These are phyloP conservation scores for Tricholomella constricta DNA, from an alignment of 768 basidiomycete genomes.

Conservation along the genomic window DNA sequence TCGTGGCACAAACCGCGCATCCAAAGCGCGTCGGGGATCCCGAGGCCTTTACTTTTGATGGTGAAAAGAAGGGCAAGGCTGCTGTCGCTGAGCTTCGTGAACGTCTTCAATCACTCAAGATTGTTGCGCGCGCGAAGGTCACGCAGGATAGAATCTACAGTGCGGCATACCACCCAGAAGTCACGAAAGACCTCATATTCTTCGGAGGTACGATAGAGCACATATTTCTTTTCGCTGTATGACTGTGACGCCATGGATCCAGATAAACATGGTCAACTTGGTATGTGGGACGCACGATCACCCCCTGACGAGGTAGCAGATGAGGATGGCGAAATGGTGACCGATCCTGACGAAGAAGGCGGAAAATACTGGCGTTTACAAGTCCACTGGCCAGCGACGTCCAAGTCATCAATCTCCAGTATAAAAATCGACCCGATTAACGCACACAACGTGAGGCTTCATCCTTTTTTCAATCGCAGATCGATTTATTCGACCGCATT, in stretches of 20 bases:
- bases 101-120: slow-evolving; percentile 54
- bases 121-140: slow-evolving; percentile 82
- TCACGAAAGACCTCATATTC: slow-evolving; percentile 80
- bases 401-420: slow-evolving; percentile 77
- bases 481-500: not conserved
- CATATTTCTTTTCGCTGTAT: not conserved
- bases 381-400: slow-evolving; percentile 79
- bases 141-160: slow-evolving; percentile 75
- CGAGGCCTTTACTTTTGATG: slow-evolving; percentile 55
- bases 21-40: slow-evolving; percentile 43
- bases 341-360: slow-evolving; percentile 48
- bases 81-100: slow-evolving; percentile 57
- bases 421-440: slow-evolving; percentile 78
- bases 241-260: not conserved
- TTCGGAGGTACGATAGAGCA: slow-evolving; percentile 73
- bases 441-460: slow-evolving; percentile 58
- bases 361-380: slow-evolving; percentile 83
- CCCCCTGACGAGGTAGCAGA: slow-evolving; percentile 63
- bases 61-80: slow-evolving; percentile 45
- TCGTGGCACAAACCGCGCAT: slow-evolving; percentile 35
- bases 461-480: not conserved
- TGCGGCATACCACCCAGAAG: slow-evolving; percentile 79
- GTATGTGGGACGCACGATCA: slow-evolving; percentile 86
- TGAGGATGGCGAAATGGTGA: slow-evolving; percentile 56
- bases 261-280: slow-evolving; percentile 85